phyloP scores from a whole-genome alignment of 2,329 filamentous ascomycete genomes.

The Trichoderma hamatum region DNA sequence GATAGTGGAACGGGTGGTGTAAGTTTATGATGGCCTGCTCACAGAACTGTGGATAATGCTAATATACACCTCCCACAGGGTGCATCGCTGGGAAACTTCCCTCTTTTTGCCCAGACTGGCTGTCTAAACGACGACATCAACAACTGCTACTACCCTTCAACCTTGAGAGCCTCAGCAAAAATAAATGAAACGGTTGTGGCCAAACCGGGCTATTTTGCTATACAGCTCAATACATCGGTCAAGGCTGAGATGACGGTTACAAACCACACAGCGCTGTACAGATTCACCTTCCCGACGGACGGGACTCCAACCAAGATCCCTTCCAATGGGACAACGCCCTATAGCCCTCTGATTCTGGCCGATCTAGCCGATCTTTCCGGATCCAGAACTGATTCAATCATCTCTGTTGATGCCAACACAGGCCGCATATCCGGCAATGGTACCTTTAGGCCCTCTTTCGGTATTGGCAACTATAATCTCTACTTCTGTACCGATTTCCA shows the following conservation, averaged over 20 bases:
- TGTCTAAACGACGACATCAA: slow-evolving; percentile 50
- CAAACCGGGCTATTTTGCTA: slow-evolving; percentile 63
- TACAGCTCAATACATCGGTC: slow-evolving; percentile 59
- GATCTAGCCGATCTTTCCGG: slow-evolving; percentile 60
- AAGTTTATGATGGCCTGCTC: neutral
- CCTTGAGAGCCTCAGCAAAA: slow-evolving; percentile 50
- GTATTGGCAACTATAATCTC: slow-evolving; percentile 57
- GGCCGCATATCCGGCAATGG: slow-evolving; percentile 63
- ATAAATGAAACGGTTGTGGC: slow-evolving; percentile 56
- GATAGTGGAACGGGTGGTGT: slow-evolving; percentile 41
- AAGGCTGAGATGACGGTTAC: slow-evolving; percentile 65
- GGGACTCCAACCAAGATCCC: slow-evolving; percentile 30
- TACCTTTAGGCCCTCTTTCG: slow-evolving; percentile 63
- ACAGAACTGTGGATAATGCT: neutral
- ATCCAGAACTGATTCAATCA: slow-evolving; percentile 33
- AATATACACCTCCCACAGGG: slow-evolving; percentile 29
- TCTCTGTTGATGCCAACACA: slow-evolving; percentile 44
- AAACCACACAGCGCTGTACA: slow-evolving; percentile 62
- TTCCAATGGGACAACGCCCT: slow-evolving; percentile 26
- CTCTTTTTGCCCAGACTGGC: slow-evolving; percentile 52
- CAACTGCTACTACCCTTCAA: slow-evolving; percentile 56
- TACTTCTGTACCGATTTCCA: slow-evolving; percentile 65
- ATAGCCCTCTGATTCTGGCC: slow-evolving; percentile 57
- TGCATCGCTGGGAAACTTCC: slow-evolving; percentile 56
- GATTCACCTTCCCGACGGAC: slow-evolving; percentile 57